These are phyloP conservation scores for Meira miltonrushii DNA, from an alignment of 1,284 basidiomycete genomes.

Conservation along the genomic window DNA sequence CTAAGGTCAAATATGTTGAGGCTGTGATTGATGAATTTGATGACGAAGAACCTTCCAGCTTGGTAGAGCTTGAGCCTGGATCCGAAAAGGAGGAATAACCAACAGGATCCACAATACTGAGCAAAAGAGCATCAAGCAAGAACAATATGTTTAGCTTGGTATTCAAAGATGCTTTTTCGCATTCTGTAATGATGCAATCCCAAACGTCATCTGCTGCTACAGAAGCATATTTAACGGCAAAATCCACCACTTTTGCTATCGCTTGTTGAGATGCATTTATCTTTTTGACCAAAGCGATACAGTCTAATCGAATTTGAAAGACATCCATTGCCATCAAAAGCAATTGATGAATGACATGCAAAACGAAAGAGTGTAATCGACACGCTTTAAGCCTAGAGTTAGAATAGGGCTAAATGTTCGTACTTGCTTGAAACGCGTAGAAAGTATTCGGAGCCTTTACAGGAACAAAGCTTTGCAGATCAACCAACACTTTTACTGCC, in stretches of 20 bases:
- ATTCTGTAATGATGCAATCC: conserved; percentile 85
- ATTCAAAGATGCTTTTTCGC: conserved; percentile 75
- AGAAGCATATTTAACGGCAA: conserved; percentile 76
- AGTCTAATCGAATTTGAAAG: conserved; percentile 51
- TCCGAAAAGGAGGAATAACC: conserved; percentile 5
- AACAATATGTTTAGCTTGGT: conserved; percentile 86
- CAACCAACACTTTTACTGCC: too few relatives aligned
- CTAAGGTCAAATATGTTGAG: conserved; percentile 17
- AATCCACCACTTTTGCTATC: conserved; percentile 80
- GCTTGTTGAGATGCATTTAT: conserved; percentile 66
- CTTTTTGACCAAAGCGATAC: conserved; percentile 39
- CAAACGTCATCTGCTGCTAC: conserved; percentile 79
- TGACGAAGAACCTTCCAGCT: neutral
- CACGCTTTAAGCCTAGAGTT: too few relatives aligned
- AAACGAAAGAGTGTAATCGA: too few relatives aligned
- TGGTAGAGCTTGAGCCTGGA: neutral
- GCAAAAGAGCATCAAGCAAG: conserved; percentile 71
- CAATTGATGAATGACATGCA: too few relatives aligned
- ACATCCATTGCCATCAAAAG: conserved; percentile 24
- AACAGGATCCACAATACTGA: conserved; percentile 13
- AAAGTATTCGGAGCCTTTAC: too few relatives aligned
- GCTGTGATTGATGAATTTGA: conserved; percentile 9
- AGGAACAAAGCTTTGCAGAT: too few relatives aligned
- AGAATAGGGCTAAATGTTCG: too few relatives aligned
- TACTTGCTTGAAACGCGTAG: too few relatives aligned